Evolutionary conservation across 139 green algal genomes (phyloP).

Genomic region (Pycnococcus provasolii): DNA sequence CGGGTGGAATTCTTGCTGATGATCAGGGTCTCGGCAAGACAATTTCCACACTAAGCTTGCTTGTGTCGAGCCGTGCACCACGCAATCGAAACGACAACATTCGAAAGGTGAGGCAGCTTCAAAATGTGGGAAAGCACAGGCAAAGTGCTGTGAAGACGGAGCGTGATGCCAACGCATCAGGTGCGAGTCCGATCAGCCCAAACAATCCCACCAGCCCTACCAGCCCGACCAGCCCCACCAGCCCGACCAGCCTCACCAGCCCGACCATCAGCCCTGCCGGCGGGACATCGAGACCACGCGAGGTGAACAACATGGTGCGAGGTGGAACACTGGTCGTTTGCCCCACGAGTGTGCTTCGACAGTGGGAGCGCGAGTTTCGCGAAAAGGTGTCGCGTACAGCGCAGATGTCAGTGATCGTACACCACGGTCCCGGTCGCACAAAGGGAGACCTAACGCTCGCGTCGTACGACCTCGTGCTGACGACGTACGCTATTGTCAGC

Average conservation of each 20-base stretch:
- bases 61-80: slow-evolving; percentile 12
- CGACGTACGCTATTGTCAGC: slow-evolving; percentile 73
- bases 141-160: no score
- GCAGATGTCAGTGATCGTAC: background rate
- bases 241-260: no score
- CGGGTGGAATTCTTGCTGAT: slow-evolving; percentile 7
- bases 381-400: slow-evolving; percentile 40
- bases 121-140: no score
- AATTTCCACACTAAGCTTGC: slow-evolving; percentile 25
- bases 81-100: no score
- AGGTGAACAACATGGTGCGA: no score
- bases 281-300: no score
- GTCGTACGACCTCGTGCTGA: slow-evolving; percentile 65
- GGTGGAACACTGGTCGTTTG: slow-evolving; percentile 65
- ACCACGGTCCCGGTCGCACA: background rate
- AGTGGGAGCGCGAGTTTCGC: slow-evolving; percentile 67
- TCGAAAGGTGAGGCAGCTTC: no score
- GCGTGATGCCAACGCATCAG: no score
- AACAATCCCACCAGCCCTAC: no score
- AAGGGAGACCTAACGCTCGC: slow-evolving; percentile 28
- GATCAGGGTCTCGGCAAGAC: slow-evolving; percentile 40
- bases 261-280: no score
- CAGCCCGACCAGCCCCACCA: no score
- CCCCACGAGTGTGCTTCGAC: slow-evolving; percentile 69
- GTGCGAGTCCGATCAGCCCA: no score